Conservation (phyloP, 805 yeast species). For the Millerozyma acaciae region DNA sequence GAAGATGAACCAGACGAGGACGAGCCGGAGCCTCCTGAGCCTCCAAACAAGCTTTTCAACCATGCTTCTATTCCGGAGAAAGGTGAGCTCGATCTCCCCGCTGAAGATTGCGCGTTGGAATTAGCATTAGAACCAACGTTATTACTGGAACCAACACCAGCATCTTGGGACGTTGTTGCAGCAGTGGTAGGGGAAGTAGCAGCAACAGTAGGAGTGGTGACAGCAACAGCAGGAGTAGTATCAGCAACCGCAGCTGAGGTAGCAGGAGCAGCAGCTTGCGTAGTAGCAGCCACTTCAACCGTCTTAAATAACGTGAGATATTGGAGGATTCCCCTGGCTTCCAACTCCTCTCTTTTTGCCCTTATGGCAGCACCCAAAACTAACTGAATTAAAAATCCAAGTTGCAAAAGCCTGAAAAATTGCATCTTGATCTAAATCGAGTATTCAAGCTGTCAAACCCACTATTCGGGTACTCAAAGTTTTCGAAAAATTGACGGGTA, state of each 20-base stretch:
- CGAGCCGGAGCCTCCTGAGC: neutral
- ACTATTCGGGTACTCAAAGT: too few relatives aligned
- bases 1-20: too few relatives aligned
- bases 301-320: conserved; percentile 9
- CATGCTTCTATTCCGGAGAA: too few relatives aligned
- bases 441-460: too few relatives aligned
- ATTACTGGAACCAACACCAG: conserved; percentile 2
- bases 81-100: too few relatives aligned
- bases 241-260: conserved; percentile 25
- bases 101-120: neutral
- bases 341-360: neutral
- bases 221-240: neutral
- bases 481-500: too few relatives aligned
- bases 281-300: conserved; percentile 7
- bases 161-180: conserved; percentile 3
- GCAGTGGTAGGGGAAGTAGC: conserved; percentile 9
- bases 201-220: conserved; percentile 25
- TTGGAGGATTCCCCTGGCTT: conserved; percentile 5
- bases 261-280: conserved; percentile 22
- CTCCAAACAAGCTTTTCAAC: too few relatives aligned
- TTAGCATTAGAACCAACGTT: neutral
- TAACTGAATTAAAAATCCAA: conserved; percentile 2
- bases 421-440: neutral
- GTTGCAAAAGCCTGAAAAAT: conserved; percentile 2
- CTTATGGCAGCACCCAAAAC: conserved; percentile 9